A percentile compares a stretch with the other conserved stretches of the same genome.
Evolutionary conservation across 2,329 filamentous ascomycete species (phyloP).

Genomic region (Pezicula carpinea): DNA sequence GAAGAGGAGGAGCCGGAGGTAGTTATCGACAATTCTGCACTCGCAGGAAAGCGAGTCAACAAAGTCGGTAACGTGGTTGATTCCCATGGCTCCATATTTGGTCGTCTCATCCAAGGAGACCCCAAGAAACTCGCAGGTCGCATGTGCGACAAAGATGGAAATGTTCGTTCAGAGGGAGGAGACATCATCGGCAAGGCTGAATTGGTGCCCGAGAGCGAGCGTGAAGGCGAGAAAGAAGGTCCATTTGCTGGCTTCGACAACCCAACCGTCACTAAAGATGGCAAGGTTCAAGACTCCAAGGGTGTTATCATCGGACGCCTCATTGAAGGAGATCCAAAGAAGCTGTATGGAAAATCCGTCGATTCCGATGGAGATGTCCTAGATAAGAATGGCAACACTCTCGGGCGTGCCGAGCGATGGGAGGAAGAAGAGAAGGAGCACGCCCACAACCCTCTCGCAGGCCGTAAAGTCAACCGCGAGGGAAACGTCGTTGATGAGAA

Average conservation of each 20-base stretch:
- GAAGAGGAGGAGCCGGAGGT: slow-evolving; percentile 41
- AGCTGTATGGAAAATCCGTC: slow-evolving; percentile 66
- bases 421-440: slow-evolving; percentile 50
- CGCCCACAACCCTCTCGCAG: slow-evolving; percentile 47
- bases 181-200: slow-evolving; percentile 65
- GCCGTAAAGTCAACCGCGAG: slow-evolving; percentile 52
- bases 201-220: slow-evolving; percentile 62
- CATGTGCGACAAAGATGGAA: slow-evolving; percentile 67
- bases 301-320: slow-evolving; percentile 72
- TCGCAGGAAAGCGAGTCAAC: slow-evolving; percentile 68
- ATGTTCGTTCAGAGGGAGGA: slow-evolving; percentile 69
- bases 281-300: slow-evolving; percentile 59
- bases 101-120: slow-evolving; percentile 64
- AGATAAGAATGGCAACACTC: slow-evolving; percentile 64
- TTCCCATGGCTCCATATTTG: slow-evolving; percentile 50
- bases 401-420: slow-evolving; percentile 57
- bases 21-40: slow-evolving; percentile 51
- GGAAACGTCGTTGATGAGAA: slow-evolving; percentile 55
- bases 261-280: slow-evolving; percentile 63
- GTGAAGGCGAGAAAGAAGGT: slow-evolving; percentile 58
- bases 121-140: slow-evolving; percentile 58
- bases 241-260: slow-evolving; percentile 64
- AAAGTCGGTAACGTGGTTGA: slow-evolving; percentile 63
- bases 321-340: slow-evolving; percentile 65
- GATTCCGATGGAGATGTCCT: slow-evolving; percentile 80